phyloP scores from a whole-genome alignment of 768 basidiomycete genomes.

The Ephemerocybe angulata region DNA sequence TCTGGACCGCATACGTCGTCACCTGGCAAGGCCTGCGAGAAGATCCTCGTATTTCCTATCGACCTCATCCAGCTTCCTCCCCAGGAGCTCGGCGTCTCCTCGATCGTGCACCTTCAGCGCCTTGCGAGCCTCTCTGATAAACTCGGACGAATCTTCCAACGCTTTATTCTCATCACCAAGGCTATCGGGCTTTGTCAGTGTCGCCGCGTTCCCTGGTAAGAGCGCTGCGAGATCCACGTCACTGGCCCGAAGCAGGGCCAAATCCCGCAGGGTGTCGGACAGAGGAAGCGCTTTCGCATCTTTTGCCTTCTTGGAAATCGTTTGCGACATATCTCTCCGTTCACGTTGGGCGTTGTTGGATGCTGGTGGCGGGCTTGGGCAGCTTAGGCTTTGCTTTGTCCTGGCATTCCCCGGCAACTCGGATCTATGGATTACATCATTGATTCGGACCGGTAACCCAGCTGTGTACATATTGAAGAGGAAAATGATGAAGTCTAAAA shows the following conservation, averaged over 20 bases:
- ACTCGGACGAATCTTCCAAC: constrained; percentile 56
- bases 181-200: not conserved
- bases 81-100: constrained; percentile 52
- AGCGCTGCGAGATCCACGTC: constrained; percentile 34
- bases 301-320: constrained; percentile 23
- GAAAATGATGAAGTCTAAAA: too few relatives aligned
- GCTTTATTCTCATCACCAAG: constrained; percentile 24
- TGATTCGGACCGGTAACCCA: too few relatives aligned
- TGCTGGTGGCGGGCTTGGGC: too few relatives aligned
- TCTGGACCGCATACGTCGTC: not conserved
- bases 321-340: constrained; percentile 12
- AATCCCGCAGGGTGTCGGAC: constrained; percentile 61
- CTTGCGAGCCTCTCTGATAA: constrained; percentile 52
- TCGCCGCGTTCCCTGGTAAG: constrained; percentile 10
- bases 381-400: too few relatives aligned
- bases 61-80: constrained; percentile 51
- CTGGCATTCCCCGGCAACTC: too few relatives aligned
- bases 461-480: too few relatives aligned
- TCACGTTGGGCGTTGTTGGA: too few relatives aligned
- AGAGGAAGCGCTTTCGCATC: constrained; percentile 51
- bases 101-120: constrained; percentile 52
- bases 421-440: too few relatives aligned
- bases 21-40: constrained; percentile 27
- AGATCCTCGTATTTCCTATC: constrained; percentile 54
- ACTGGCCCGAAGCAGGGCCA: constrained; percentile 65